These are phyloP conservation scores for Elsinoe batatas DNA, from an alignment of 2,329 filamentous ascomycete species.

Conservation along the genomic window DNA sequence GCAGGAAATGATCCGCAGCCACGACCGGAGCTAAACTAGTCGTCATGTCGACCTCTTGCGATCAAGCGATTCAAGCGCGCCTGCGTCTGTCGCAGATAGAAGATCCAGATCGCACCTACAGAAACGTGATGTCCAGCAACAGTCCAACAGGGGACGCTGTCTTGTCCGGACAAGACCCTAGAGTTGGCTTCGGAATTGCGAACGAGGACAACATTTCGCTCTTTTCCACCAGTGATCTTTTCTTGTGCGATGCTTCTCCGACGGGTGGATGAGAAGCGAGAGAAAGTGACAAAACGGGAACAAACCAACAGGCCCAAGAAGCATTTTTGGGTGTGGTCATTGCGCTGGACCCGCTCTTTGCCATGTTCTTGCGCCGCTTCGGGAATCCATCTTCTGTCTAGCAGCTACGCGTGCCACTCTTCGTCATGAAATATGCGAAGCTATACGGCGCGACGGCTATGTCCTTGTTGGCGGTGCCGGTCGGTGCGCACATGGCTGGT, in stretches of 20 bases:
- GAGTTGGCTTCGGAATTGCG: neutral
- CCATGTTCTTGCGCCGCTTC: neutral
- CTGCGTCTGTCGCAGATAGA: conserved; percentile 3
- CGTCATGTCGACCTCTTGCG: conserved; percentile 4
- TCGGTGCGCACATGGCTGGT: neutral
- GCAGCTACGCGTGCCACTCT: neutral
- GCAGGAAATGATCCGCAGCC: conserved; percentile 11
- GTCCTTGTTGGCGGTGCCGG: conserved; percentile 8
- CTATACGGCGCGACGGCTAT: neutral
- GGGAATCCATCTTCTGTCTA: neutral
- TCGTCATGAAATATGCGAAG: neutral
- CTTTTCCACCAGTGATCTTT: neutral
- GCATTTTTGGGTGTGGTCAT: conserved; percentile 9
- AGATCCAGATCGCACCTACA: conserved; percentile 7
- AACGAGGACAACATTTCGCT: no score
- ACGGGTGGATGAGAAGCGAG: neutral
- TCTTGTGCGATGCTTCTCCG: neutral
- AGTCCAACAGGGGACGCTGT: neutral
- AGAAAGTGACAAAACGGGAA: neutral
- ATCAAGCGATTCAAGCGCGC: conserved; percentile 7
- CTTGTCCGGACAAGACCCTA: neutral
- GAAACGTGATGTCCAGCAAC: neutral
- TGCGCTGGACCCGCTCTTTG: neutral
- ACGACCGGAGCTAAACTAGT: conserved; percentile 6
- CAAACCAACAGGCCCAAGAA: neutral